Evolutionary conservation across 148 eudicot genomes (phyloP), one percentile per base, ranked within the genome.

Genomic region (Chenopodium quinoa): DNA sequence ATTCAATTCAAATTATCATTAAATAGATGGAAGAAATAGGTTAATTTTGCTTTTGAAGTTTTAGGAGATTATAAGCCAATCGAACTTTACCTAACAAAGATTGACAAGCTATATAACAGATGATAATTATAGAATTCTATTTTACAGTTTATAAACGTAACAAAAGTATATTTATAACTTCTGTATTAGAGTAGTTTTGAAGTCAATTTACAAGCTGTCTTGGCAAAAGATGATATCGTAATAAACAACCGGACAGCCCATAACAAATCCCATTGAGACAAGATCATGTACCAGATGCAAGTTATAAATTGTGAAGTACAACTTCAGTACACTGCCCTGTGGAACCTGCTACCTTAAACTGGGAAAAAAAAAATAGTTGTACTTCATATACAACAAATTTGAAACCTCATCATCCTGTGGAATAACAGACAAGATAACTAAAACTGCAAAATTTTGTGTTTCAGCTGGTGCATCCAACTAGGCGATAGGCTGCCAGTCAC

Each of bases 381-480:
- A 47, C 76, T 73, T 65, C 31, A 23, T 47, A 14, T 27, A 78
- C 80, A 66, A 65, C 27, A 27, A 66, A 78, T 14, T 48, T 27
- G 67, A 46, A 20, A 7, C 23, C n/a, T 2, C 80, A 7, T 40
- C 25, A 37, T 40, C 47, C 69, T 76, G 20, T 2, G 20, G 44
- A 40, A 6, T 3, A 23, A 37, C 79, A 14, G 4, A 67, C 17
- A n/a, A 25, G 23, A 37, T 1, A 60, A 60, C 78, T 76, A 83
- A 78, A 76, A 66, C 79, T 75, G 77, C 79, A 50, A 71, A 68
- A 80, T 65, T 70, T 46, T 88, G 46, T 34, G 72, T 58, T 74
- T 84, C 32, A 84, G 71, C 80, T 71, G 72, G 77, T 72, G 90
- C 76, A 84, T 62, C 91, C 88, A 84, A 78, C 66, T 86, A 27